Evolutionary conservation across 768 basidiomycete species (phyloP).

Genomic region (Podaxis carcinomalis): DNA sequence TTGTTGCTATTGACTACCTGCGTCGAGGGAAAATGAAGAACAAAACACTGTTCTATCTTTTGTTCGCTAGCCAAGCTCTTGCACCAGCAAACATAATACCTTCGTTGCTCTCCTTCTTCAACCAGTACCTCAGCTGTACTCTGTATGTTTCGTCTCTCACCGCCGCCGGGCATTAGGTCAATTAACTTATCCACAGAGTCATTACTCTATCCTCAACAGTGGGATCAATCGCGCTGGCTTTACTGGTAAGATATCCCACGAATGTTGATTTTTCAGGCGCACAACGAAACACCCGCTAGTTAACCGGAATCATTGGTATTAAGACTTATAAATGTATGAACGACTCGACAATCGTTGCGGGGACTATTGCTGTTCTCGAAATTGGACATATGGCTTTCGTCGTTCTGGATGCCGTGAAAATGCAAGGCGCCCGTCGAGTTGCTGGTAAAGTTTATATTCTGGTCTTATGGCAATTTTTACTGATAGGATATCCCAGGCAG

Average conservation of each 20-base stretch:
- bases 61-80: slow-evolving; percentile 52
- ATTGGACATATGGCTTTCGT: slow-evolving; percentile 37
- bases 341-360: slow-evolving; percentile 50
- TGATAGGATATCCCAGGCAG: slow-evolving; percentile 33
- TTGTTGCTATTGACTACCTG: slow-evolving; percentile 46
- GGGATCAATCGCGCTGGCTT: slow-evolving; percentile 32
- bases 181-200: slow-evolving; percentile 24
- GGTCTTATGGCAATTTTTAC: not conserved
- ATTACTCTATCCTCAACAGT: slow-evolving; percentile 32
- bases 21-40: slow-evolving; percentile 52
- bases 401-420: slow-evolving; percentile 34
- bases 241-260: slow-evolving; percentile 28
- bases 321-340: slow-evolving; percentile 66
- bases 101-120: slow-evolving; percentile 44
- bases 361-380: slow-evolving; percentile 38
- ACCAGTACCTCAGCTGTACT: slow-evolving; percentile 35
- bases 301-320: slow-evolving; percentile 58
- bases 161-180: not conserved
- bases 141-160: slow-evolving; percentile 31
- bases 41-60: slow-evolving; percentile 53
- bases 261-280: not conserved
- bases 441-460: slow-evolving; percentile 33
- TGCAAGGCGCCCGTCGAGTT: slow-evolving; percentile 37
- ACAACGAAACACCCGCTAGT: slow-evolving; percentile 26
- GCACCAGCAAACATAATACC: slow-evolving; percentile 41